Evolutionary conservation across 2,329 filamentous ascomycete genomes (phyloP).

Genomic region (Ilyonectria robusta): DNA sequence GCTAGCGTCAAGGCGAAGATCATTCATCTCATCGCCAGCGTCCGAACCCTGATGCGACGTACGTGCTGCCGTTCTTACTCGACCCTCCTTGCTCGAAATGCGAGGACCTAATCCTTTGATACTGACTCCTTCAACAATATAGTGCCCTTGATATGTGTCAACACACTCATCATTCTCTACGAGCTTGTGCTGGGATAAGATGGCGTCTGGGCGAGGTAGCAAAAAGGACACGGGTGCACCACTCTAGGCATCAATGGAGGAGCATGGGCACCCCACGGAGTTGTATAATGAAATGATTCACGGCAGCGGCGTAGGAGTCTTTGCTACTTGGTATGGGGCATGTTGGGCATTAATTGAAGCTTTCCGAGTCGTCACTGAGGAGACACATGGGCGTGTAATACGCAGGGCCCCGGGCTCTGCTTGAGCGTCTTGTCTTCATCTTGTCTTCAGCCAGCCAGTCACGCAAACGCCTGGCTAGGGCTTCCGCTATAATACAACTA

Average conservation of each 20-base stretch:
- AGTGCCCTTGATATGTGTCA: conserved; percentile 90
- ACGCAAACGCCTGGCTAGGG: conserved; percentile 13
- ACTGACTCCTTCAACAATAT: conserved; percentile 32
- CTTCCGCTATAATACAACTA: conserved; percentile 40
- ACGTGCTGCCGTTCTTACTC: conserved; percentile 33
- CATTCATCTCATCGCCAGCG: conserved; percentile 90
- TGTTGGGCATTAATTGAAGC: not conserved
- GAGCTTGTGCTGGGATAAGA: conserved; percentile 81
- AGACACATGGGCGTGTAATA: conserved; percentile 7
- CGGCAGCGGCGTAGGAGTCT: conserved; percentile 17
- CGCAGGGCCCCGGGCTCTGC: conserved; percentile 19
- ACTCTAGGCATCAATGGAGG: conserved; percentile 43
- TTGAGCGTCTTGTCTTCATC: conserved; percentile 19
- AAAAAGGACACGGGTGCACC: conserved; percentile 37
- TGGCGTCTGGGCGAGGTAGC: conserved; percentile 8
- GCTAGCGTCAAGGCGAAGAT: conserved; percentile 88
- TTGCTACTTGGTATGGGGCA: conserved; percentile 1
- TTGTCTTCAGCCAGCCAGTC: conserved; percentile 16
- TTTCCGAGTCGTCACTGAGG: not conserved
- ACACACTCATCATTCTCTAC: conserved; percentile 86
- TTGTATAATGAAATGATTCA: conserved; percentile 31
- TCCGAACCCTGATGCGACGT: conserved; percentile 95
- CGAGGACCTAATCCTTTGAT: not conserved
- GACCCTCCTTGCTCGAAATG: not conserved
- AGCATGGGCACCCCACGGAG: conserved; percentile 15